Evolutionary conservation across 495 filamentous ascomycete genomes (phyloP).

Genomic region (Tuber indicum): DNA sequence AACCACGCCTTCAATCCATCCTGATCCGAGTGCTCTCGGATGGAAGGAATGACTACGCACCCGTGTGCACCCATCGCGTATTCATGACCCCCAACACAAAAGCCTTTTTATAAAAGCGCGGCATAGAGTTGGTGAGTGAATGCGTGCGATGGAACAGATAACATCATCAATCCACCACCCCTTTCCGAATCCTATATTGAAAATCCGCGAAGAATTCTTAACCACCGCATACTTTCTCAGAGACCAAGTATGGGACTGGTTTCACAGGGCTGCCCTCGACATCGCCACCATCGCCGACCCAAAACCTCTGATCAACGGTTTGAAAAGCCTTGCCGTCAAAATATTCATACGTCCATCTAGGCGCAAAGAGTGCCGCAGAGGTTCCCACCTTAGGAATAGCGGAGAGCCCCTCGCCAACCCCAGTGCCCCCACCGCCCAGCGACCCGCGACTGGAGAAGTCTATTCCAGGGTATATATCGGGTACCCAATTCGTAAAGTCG

Average conservation of each 20-base stretch:
- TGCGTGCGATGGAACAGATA: conserved; percentile 1
- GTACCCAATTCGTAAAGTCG: conserved; percentile 15
- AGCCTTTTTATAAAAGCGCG: not conserved
- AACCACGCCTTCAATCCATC: too few species aligned
- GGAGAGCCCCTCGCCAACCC: conserved; percentile 39
- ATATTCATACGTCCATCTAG: conserved; percentile 48
- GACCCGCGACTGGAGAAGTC: conserved; percentile 42
- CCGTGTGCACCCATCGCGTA: conserved; percentile 38
- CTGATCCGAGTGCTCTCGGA: too few species aligned
- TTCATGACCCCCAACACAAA: conserved; percentile 12
- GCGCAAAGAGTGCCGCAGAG: conserved; percentile 46
- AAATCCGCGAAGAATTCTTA: conserved; percentile 45
- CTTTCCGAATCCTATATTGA: conserved; percentile 43
- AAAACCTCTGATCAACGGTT: conserved; percentile 43
- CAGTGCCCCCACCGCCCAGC: conserved; percentile 26
- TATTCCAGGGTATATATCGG: conserved; percentile 44
- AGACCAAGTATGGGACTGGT: conserved; percentile 25
- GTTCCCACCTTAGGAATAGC: conserved; percentile 40
- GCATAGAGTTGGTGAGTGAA: not conserved
- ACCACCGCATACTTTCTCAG: conserved; percentile 37
- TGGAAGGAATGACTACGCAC: too few species aligned
- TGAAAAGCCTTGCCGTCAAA: conserved; percentile 40
- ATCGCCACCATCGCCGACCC: conserved; percentile 40
- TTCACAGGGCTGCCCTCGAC: not conserved
- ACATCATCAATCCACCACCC: conserved; percentile 30